Evolutionary conservation across 2,329 filamentous ascomycete genomes (phyloP).

Genomic region (Epichloe sylvatica): DNA sequence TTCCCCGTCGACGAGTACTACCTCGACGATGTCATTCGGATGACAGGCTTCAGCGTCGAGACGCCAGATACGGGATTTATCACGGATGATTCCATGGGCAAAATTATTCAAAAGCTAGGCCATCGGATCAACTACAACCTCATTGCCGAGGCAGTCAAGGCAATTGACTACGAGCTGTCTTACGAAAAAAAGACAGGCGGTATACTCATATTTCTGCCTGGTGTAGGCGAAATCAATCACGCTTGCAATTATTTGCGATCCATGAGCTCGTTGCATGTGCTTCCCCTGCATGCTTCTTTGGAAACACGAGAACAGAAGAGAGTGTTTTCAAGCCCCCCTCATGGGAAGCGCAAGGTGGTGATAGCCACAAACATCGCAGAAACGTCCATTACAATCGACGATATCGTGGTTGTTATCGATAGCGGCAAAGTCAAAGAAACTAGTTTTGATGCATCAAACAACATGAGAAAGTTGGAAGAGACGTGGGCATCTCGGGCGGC

Average conservation of each 20-base stretch:
- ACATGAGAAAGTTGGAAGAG: slow-evolving; percentile 88
- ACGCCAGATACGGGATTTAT: slow-evolving; percentile 31
- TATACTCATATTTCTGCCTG: slow-evolving; percentile 90
- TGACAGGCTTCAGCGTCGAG: slow-evolving; percentile 57
- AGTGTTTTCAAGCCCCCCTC: slow-evolving; percentile 69
- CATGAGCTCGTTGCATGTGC: slow-evolving; percentile 53
- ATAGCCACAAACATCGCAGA: slow-evolving; percentile 95
- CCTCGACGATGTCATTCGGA: slow-evolving; percentile 70
- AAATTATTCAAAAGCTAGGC: slow-evolving; percentile 57
- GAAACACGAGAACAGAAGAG: slow-evolving; percentile 76
- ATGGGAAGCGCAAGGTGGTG: slow-evolving; percentile 78
- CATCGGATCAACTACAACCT: slow-evolving; percentile 86
- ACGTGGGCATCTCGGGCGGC: slow-evolving; percentile 90
- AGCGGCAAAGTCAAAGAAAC: slow-evolving; percentile 94
- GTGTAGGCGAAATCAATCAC: slow-evolving; percentile 79
- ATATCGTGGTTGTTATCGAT: slow-evolving; percentile 92
- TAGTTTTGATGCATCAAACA: slow-evolving; percentile 78
- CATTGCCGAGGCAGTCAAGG: slow-evolving; percentile 62
- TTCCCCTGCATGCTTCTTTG: slow-evolving; percentile 85
- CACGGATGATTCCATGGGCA: slow-evolving; percentile 47
- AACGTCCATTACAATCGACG: slow-evolving; percentile 96
- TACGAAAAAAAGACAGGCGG: slow-evolving; percentile 53
- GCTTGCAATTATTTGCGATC: slow-evolving; percentile 54
- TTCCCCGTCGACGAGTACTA: slow-evolving; percentile 84
- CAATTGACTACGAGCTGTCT: slow-evolving; percentile 64